phyloP scores from a whole-genome alignment of 306 rosid species.

The Astragalus membranaceus region DNA sequence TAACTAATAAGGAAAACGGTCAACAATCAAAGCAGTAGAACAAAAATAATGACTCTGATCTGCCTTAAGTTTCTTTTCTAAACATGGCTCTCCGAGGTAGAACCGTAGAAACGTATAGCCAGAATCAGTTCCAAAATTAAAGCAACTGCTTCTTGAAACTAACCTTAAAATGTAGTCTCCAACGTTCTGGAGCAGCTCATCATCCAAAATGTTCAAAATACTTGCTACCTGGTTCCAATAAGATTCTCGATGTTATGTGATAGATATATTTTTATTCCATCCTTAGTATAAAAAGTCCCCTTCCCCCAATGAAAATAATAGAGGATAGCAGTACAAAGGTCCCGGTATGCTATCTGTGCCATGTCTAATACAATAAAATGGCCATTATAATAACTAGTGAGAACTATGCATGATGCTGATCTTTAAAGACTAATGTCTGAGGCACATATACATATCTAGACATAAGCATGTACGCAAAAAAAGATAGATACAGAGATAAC shows the following conservation, averaged over 20 bases:
- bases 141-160: constrained; percentile 26
- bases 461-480: background rate
- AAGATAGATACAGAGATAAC: background rate
- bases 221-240: constrained; percentile 68
- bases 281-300: constrained; percentile 1
- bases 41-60: background rate
- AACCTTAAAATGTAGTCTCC: constrained; percentile 82
- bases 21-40: background rate
- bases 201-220: constrained; percentile 79
- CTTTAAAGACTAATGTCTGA: constrained; percentile 6
- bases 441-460: background rate
- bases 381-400: background rate
- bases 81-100: background rate
- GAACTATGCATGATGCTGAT: background rate
- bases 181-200: constrained; percentile 62
- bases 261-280: background rate
- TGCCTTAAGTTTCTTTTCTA: background rate
- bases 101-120: background rate
- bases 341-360: background rate
- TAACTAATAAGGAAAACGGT: background rate
- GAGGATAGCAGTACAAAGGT: constrained; percentile 6
- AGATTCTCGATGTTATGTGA: constrained; percentile 18
- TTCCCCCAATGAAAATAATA: constrained; percentile 1
- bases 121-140: constrained; percentile 8
- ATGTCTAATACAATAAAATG: background rate